These are phyloP conservation scores for Scutellaria minor DNA, from an alignment of 257 asterid species.

Conservation along the genomic window DNA sequence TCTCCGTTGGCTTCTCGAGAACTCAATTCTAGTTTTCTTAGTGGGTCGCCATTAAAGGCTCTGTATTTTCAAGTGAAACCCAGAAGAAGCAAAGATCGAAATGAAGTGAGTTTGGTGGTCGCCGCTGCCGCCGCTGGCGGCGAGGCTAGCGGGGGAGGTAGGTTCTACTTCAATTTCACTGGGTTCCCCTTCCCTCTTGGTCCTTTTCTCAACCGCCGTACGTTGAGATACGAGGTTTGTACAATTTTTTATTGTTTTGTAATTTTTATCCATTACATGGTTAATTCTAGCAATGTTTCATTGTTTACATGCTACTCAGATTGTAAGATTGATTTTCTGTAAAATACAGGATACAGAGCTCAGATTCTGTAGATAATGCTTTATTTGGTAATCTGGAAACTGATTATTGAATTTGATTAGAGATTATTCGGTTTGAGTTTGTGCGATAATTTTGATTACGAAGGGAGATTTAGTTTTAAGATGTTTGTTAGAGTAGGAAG, in stretches of 20 bases:
- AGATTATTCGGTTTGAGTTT: not conserved
- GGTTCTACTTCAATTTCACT: constrained; percentile 84
- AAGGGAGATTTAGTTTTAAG: not conserved
- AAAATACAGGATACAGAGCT: not conserved
- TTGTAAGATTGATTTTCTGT: not conserved
- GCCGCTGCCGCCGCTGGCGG: constrained; percentile 50
- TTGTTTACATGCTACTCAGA: not conserved
- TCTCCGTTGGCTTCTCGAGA: constrained; percentile 46
- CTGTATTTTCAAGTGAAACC: constrained; percentile 51
- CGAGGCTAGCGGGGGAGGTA: constrained; percentile 51
- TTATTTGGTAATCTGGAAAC: constrained; percentile 9
- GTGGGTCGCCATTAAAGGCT: constrained; percentile 53
- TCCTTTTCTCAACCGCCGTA: constrained; percentile 88
- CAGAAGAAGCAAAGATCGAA: constrained; percentile 46
- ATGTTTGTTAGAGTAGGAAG: not conserved
- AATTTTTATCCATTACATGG: not conserved
- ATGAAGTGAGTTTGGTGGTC: constrained; percentile 46
- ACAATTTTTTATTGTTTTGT: not conserved
- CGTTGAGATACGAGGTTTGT: constrained; percentile 79
- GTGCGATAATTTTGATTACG: not conserved
- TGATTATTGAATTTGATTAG: constrained; percentile 13
- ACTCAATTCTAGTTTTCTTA: constrained; percentile 42
- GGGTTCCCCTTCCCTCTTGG: constrained; percentile 99
- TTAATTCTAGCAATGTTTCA: not conserved
- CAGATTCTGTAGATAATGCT: constrained; percentile 1